Conservation (phyloP, 2,329 filamentous ascomycete genomes). For the Graphium sp. region DNA sequence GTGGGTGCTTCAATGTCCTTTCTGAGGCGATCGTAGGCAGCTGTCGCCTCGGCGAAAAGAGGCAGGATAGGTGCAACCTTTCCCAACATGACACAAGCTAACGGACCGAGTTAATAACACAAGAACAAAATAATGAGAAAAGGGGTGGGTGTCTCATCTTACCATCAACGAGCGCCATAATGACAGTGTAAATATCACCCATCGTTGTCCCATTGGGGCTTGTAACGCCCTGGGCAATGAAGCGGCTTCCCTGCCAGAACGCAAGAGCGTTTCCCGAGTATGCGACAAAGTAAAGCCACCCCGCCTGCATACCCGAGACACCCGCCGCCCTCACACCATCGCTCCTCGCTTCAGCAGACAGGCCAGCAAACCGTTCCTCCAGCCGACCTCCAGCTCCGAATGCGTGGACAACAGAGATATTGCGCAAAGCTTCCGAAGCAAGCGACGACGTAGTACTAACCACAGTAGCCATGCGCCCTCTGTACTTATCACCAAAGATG, state of each 20-base stretch:
- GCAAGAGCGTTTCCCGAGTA: conserved; percentile 47
- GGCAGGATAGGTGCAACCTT: conserved; percentile 41
- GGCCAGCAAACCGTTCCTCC: conserved; percentile 25
- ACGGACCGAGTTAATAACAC: conserved; percentile 6
- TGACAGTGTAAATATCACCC: conserved; percentile 35
- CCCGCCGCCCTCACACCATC: conserved; percentile 38
- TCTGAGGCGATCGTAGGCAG: conserved; percentile 33
- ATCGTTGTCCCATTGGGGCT: conserved; percentile 17
- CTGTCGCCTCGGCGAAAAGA: conserved; percentile 34
- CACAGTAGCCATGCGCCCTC: conserved; percentile 22
- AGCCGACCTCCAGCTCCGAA: conserved; percentile 34
- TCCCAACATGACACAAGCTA: conserved; percentile 37
- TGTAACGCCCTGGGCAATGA: conserved; percentile 13
- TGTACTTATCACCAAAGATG: conserved; percentile 28
- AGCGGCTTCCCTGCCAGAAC: conserved; percentile 45
- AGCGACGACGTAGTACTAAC: conserved; percentile 33
- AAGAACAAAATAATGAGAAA: not conserved
- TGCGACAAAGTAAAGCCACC: conserved; percentile 49
- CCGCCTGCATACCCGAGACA: conserved; percentile 36
- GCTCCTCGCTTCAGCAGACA: conserved; percentile 24
- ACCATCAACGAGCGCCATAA: conserved; percentile 35
- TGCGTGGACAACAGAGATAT: conserved; percentile 36
- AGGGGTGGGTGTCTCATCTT: conserved; percentile 4
- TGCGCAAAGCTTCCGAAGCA: conserved; percentile 34
- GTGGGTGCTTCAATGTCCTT: conserved; percentile 33